A percentile compares a stretch with the other conserved stretches of the same genome.
phyloP scores from a whole-genome alignment of 768 basidiomycete genomes.

The Gloeophyllum trabeum region DNA sequence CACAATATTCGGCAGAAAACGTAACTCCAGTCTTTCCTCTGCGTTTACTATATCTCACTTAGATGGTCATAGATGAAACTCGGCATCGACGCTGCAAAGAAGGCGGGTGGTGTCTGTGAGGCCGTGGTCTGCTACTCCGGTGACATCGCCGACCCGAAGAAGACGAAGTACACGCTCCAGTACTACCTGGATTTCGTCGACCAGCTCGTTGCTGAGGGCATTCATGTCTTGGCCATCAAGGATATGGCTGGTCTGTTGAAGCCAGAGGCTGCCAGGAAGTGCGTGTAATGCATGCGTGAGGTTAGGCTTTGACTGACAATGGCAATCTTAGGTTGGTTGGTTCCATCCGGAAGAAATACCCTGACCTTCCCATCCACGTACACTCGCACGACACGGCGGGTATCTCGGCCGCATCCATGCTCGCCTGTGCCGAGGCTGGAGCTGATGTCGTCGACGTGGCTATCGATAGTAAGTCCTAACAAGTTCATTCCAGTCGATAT shows the following conservation, averaged over 20 bases:
- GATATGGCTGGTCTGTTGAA: slow-evolving; percentile 98
- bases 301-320: slow-evolving; percentile 2
- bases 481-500: neutral
- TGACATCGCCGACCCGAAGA: slow-evolving; percentile 89
- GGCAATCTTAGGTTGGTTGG: slow-evolving; percentile 61
- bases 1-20: slow-evolving; percentile 53
- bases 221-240: slow-evolving; percentile 96
- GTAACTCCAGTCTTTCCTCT: slow-evolving; percentile 25
- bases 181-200: slow-evolving; percentile 97
- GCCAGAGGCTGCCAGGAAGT: slow-evolving; percentile 89
- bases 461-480: slow-evolving; percentile 73
- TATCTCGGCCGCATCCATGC: slow-evolving; percentile 95
- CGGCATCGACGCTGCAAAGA: slow-evolving; percentile 99
- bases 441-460: slow-evolving; percentile 98
- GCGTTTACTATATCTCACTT: slow-evolving; percentile 6
- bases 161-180: slow-evolving; percentile 93
- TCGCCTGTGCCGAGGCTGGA: slow-evolving; percentile 92
- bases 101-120: slow-evolving; percentile 96
- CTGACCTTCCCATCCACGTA: slow-evolving; percentile 96
- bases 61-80: slow-evolving; percentile 71
- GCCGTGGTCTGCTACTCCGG: slow-evolving; percentile 98
- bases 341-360: slow-evolving; percentile 91
- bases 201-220: slow-evolving; percentile 86
- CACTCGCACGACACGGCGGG: slow-evolving; percentile 99
- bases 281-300: slow-evolving; percentile 15